phyloP scores from a whole-genome alignment of 1,284 basidiomycete species.

The Mycena citricolor region DNA sequence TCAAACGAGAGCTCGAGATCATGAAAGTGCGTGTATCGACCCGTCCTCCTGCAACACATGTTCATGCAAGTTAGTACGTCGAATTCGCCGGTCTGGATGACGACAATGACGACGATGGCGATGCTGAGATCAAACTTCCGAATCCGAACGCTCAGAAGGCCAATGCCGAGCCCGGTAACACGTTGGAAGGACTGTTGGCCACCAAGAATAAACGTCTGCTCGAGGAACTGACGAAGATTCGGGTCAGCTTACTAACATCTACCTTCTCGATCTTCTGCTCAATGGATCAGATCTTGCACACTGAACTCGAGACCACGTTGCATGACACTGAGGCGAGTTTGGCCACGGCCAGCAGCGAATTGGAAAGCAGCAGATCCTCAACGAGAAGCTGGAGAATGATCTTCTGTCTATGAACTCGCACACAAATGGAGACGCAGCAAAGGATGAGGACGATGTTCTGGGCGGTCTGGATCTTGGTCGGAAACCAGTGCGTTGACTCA shows the following conservation, averaged over 20 bases:
- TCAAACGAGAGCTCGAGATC: constrained; percentile 94
- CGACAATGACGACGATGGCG: constrained; percentile 51
- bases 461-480: constrained; percentile 73
- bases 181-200: constrained; percentile 87
- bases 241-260: constrained; percentile 50
- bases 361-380: constrained; percentile 79
- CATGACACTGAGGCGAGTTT: constrained; percentile 61
- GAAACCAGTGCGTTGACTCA: constrained; percentile 42
- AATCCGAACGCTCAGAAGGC: constrained; percentile 81
- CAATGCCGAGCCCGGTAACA: constrained; percentile 72
- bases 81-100: constrained; percentile 88
- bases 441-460: constrained; percentile 49
- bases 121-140: too few relatives aligned
- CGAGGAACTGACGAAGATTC: constrained; percentile 89
- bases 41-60: neutral
- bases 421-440: constrained; percentile 32
- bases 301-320: constrained; percentile 74
- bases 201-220: constrained; percentile 94
- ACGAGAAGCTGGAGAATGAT: constrained; percentile 91
- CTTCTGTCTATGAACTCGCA: constrained; percentile 76
- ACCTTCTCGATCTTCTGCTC: constrained; percentile 3
- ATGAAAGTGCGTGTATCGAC: constrained; percentile 73
- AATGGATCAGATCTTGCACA: constrained; percentile 66
- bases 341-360: constrained; percentile 58
- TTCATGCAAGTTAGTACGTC: constrained; percentile 67